Evolutionary conservation across 2,329 filamentous ascomycete genomes (phyloP).

Genomic region (Aspergillus sp.): DNA sequence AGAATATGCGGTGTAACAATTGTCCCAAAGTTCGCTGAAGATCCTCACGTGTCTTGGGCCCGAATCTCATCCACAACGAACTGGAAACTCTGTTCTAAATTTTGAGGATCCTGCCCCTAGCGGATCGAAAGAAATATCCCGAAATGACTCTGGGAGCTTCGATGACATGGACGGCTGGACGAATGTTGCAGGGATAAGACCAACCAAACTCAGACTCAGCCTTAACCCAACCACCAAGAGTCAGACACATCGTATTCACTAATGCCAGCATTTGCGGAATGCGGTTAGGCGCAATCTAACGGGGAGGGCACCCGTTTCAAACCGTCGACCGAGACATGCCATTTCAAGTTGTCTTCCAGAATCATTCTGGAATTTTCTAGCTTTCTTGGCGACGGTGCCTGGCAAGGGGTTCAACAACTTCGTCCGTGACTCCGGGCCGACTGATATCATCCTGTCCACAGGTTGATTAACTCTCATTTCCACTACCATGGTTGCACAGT

Average conservation of each 20-base stretch:
- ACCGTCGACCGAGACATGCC: neutral
- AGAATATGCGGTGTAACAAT: slow-evolving; percentile 6
- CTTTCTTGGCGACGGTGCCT: neutral
- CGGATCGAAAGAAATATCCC: neutral
- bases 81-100: neutral
- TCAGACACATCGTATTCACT: neutral
- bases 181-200: neutral
- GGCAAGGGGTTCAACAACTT: neutral
- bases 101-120: neutral
- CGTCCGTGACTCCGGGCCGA: neutral
- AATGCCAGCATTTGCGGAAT: slow-evolving; percentile 5
- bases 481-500: slow-evolving; percentile 21
- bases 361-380: slow-evolving; percentile 32
- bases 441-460: neutral
- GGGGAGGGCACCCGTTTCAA: neutral
- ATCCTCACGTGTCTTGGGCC: slow-evolving; percentile 7
- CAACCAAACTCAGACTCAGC: slow-evolving; percentile 6
- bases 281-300: neutral
- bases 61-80: neutral
- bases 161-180: neutral
- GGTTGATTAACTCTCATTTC: slow-evolving; percentile 24
- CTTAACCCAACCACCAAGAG: neutral
- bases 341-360: slow-evolving; percentile 39
- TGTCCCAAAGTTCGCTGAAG: neutral
- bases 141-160: neutral